Evolutionary conservation across 2,329 filamentous ascomycete species (phyloP), one percentile per base, ranked within the genome.

Genomic region (Aspergillus novoparasiticus): DNA sequence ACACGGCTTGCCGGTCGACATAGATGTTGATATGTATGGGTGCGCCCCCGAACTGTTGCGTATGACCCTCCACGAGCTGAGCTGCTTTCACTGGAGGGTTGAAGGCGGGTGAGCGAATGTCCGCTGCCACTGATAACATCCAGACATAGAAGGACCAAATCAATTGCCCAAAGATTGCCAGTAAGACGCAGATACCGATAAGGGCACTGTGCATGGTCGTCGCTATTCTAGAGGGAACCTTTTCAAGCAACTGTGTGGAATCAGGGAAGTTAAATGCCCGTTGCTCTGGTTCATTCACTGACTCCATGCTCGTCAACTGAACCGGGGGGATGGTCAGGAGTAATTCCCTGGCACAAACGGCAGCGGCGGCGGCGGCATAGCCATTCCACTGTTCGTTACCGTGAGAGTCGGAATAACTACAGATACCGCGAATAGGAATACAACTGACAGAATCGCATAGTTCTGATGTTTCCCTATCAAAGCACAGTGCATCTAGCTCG

Each of bases 321-420:
- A 8, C 51, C 6, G 32, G n/a, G 4, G 51, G 32, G 3, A 55
- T 12, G 66, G 62, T 39, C 5, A 55, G 34, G 2, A 53, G 65
- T 60, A 61, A 41, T 46, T 61, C 61, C 28, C 61, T 61, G 11
- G 64, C 41, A 43, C 51, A 65, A 4, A 50, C 58, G 1, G 64
- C 64, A 1, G 64, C 64, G 0, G 36, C 21, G 0, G 55, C 61
- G 6, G 61, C 64, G 2, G 64, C 64, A 43, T 57, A 61, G 3
- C 32, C 39, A 46, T 63, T 41, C 64, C 64, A 65, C 6, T 16
- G 12, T 6, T 63, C 45, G 6, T 53, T 61, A 19, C 61, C 61
- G 39, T 65, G 63, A 1, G 63, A 57, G 12, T 65, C 63, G 0
- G 60, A 36, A n/a, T 65, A 65, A 14, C 61, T 58, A 3, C 46